Evolutionary conservation across 371 early-diverging fungal species (phyloP).

Genomic region (Mortierella sp.): DNA sequence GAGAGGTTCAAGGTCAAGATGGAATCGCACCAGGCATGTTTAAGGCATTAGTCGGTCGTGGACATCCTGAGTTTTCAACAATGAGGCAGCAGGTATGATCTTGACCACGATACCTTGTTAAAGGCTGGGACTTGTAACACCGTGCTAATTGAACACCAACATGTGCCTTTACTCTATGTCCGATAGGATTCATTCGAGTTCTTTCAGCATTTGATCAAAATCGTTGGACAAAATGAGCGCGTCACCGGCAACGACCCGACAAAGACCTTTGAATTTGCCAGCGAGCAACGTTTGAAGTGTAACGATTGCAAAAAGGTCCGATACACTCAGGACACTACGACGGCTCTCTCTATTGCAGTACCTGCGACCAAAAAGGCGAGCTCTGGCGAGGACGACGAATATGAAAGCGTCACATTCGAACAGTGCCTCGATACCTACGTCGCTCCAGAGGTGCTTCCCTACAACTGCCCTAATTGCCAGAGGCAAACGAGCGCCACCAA

Average conservation of each 20-base stretch:
- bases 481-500: constrained; percentile 73
- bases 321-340: constrained; percentile 73
- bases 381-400: constrained; percentile 50
- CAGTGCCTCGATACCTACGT: constrained; percentile 79
- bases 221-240: constrained; percentile 81
- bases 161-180: background rate
- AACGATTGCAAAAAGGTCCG: constrained; percentile 81
- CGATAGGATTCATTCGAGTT: constrained; percentile 94
- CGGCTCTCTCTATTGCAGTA: constrained; percentile 77
- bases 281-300: constrained; percentile 90
- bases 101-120: too few relatives aligned
- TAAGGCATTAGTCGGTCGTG: constrained; percentile 88
- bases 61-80: constrained; percentile 92
- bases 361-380: constrained; percentile 63
- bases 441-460: constrained; percentile 71
- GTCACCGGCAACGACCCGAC: constrained; percentile 73
- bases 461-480: constrained; percentile 84
- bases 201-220: constrained; percentile 79
- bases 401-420: constrained; percentile 75
- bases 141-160: too few relatives aligned
- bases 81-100: constrained; percentile 90
- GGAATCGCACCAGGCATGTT: constrained; percentile 91
- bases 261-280: constrained; percentile 76
- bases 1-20: constrained; percentile 62
- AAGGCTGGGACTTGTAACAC: too few relatives aligned